Conservation (phyloP, 1,284 basidiomycete genomes). For the Caloboletus inedulis region DNA sequence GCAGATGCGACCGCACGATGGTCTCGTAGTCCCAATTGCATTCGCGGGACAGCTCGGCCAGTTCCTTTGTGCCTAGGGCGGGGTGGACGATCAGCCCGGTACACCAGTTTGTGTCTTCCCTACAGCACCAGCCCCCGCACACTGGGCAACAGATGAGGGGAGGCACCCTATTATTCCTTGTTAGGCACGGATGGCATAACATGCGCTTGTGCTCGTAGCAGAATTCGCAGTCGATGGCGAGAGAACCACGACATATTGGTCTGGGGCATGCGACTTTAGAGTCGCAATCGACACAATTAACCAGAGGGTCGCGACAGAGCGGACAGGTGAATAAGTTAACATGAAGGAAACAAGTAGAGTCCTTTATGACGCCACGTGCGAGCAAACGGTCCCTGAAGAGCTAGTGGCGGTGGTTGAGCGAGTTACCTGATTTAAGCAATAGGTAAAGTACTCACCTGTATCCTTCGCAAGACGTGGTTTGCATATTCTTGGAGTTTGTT, state of each 20-base stretch:
- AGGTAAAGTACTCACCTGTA: slow-evolving; percentile 1
- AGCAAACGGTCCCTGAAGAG: slow-evolving; percentile 14
- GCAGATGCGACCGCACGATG: slow-evolving; percentile 17
- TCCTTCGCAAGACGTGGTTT: slow-evolving; percentile 4
- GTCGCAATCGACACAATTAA: slow-evolving; percentile 18
- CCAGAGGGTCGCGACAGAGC: slow-evolving; percentile 5
- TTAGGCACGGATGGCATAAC: slow-evolving; percentile 14
- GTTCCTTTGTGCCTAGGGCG: slow-evolving; percentile 7
- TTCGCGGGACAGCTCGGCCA: slow-evolving; percentile 4
- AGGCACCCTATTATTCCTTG: slow-evolving; percentile 1
- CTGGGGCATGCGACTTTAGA: slow-evolving; percentile 8
- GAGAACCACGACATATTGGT: not conserved
- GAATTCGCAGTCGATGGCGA: not conserved
- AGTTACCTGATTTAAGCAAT: not conserved
- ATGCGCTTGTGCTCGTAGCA: slow-evolving; percentile 10
- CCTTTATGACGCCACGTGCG: not conserved
- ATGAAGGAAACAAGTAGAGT: slow-evolving; percentile 7
- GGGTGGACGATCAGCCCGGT: slow-evolving; percentile 12
- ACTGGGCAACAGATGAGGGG: slow-evolving; percentile 10
- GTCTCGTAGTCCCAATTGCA: slow-evolving; percentile 8
- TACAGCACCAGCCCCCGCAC: slow-evolving; percentile 16
- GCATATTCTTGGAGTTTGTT: slow-evolving; percentile 15
- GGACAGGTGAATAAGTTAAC: slow-evolving; percentile 25
- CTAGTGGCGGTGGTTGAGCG: slow-evolving; percentile 7
- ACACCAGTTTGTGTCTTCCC: slow-evolving; percentile 19